Base-by-base conservation (phyloP, 495 filamentous ascomycete genomes). In the Podospora australis region DNA sequence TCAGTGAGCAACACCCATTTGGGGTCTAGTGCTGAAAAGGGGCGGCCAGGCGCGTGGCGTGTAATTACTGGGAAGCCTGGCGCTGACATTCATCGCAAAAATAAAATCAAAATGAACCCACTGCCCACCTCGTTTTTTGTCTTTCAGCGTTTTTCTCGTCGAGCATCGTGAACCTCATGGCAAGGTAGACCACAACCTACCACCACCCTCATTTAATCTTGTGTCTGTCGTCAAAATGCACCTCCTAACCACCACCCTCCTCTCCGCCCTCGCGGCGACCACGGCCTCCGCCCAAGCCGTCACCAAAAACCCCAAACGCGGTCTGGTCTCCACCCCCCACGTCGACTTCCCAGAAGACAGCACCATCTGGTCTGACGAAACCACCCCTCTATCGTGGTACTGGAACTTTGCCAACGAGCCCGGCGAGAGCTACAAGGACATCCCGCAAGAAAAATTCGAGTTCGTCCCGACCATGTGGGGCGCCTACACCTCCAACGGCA, bases 381-480 rank as follows among this genome's bases (percentile, higher is more conserved):
- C 41, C 19, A 46, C 40, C 69, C 67, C 26, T 72, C 75, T 50
- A 52, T 86, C 77, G 6, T 86, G 82, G 83, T 86, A 86, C 65
- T 83, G 84, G 72, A 84, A 83, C 68, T 86, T 84, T 65, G 51
- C 52, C 6, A 59, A 64, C 34, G 53, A 58, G 13, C 74, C 74
- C 20, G 70, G 79, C 0, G 28, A 62, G 4, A 55, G 58, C 16
- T 73, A 72, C 55, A 44, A 57, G 19, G 58, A 59, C 47, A 44
- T 53, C 41, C 25, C 55, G 23, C 51, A 68, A 50, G 19, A 54
- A 54, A 26, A 64, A 6, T 59, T 84, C 44, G 55, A 81, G 44
- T 87, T 82, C 55, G 78, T 87, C 23, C 82, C 82, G 14, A 84
- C 80, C 75, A 71, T 84, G 34, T 86, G 78, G 79, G 82, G 81